phyloP scores from a whole-genome alignment of 257 asterid species.

The Leonotis leonurus region DNA sequence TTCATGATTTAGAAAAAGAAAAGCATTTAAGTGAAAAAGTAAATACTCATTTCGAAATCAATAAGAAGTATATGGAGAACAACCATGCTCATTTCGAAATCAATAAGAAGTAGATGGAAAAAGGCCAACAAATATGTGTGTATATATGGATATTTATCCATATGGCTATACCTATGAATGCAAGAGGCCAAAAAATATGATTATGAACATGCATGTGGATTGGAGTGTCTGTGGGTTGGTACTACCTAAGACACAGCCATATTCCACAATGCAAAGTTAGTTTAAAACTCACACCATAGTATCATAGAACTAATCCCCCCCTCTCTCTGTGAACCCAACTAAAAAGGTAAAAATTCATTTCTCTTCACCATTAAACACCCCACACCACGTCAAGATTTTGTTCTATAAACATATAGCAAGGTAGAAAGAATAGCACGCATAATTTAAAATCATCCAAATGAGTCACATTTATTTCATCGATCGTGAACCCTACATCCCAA shows the following conservation, averaged over 20 bases:
- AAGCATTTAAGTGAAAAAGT: background rate
- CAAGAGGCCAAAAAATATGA: background rate
- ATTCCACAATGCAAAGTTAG: background rate
- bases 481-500: background rate
- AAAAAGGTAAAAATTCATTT: background rate
- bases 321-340: background rate
- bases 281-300: background rate
- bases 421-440: background rate
- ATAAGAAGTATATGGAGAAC: no score
- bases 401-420: background rate
- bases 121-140: background rate
- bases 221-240: background rate
- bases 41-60: no score
- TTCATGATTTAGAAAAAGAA: background rate
- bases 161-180: background rate
- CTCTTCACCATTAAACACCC: background rate
- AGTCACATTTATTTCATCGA: background rate
- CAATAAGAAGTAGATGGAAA: background rate
- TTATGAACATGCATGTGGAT: background rate
- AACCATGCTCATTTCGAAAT: background rate
- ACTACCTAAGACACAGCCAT: background rate
- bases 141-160: background rate
- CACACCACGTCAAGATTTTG: no score
- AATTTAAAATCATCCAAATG: background rate
- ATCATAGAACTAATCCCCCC: background rate